Evolutionary conservation across 2,329 filamentous ascomycete genomes (phyloP).

Genomic region (Cercospora janseana): DNA sequence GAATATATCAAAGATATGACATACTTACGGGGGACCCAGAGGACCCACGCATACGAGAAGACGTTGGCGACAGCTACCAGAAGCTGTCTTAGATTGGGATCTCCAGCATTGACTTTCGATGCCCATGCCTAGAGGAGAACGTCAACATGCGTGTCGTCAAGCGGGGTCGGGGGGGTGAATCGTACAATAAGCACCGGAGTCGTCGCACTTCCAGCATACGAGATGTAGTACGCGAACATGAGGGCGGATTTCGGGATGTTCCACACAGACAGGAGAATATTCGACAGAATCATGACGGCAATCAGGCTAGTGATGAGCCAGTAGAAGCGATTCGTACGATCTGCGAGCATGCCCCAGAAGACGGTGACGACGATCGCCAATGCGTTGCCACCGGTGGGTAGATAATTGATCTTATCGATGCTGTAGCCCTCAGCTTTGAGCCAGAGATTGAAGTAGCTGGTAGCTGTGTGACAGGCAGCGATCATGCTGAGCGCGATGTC

Average conservation of each 20-base stretch:
- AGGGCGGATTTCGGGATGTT: constrained; percentile 11
- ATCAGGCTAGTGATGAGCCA: constrained; percentile 16
- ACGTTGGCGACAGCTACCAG: constrained; percentile 19
- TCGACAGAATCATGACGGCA: constrained; percentile 17
- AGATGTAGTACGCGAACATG: constrained; percentile 15
- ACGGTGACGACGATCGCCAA: constrained; percentile 18
- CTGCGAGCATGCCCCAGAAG: constrained; percentile 17
- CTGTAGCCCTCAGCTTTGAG: constrained; percentile 22
- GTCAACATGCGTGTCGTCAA: not conserved
- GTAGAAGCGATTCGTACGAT: constrained; percentile 17
- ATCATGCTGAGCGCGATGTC: constrained; percentile 9
- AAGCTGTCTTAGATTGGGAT: constrained; percentile 19
- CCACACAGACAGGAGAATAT: constrained; percentile 17
- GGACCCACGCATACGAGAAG: constrained; percentile 14
- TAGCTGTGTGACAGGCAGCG: constrained; percentile 18
- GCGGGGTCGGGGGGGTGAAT: not conserved
- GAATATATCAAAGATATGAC: not conserved
- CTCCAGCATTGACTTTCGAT: constrained; percentile 9
- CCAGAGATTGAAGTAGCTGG: constrained; percentile 22
- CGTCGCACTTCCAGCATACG: constrained; percentile 9
- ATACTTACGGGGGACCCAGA: constrained; percentile 15
- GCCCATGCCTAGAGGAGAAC: constrained; percentile 11
- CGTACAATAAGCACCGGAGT: constrained; percentile 14
- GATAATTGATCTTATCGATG: constrained; percentile 19
- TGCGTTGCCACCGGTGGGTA: constrained; percentile 19